Conservation (phyloP, 768 basidiomycete species). For the Lepiota subincarnata region DNA sequence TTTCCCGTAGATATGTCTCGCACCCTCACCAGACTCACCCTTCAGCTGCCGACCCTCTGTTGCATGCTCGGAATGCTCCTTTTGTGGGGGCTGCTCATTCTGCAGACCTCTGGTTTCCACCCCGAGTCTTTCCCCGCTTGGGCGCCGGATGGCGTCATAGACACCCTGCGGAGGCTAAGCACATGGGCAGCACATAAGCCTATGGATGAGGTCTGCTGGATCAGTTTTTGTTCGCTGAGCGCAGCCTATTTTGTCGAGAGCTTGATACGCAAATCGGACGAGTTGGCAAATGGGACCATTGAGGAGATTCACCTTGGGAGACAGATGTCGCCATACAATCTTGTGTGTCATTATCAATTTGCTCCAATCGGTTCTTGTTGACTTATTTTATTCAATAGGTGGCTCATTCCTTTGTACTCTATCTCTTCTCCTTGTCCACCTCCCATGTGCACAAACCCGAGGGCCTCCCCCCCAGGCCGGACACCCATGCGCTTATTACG, state of each 20-base stretch:
- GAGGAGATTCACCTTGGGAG: slow-evolving; percentile 31
- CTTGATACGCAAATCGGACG: slow-evolving; percentile 61
- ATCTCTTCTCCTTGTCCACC: slow-evolving; percentile 66
- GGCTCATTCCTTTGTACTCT: slow-evolving; percentile 72
- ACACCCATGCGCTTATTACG: slow-evolving; percentile 69
- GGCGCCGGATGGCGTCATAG: slow-evolving; percentile 15
- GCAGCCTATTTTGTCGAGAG: slow-evolving; percentile 61
- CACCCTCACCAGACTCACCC: slow-evolving; percentile 50
- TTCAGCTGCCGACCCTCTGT: slow-evolving; percentile 65
- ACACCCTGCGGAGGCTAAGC: slow-evolving; percentile 31
- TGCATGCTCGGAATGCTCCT: slow-evolving; percentile 52
- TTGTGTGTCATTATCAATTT: slow-evolving; percentile 40
- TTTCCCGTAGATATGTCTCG: slow-evolving; percentile 64
- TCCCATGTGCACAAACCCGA: slow-evolving; percentile 45
- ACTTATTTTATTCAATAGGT: slow-evolving; percentile 38
- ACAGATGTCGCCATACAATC: slow-evolving; percentile 46
- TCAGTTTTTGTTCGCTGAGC: slow-evolving; percentile 66
- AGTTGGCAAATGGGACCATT: slow-evolving; percentile 37
- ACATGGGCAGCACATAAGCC: slow-evolving; percentile 45
- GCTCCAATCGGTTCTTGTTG: slow-evolving; percentile 1
- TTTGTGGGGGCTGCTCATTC: slow-evolving; percentile 53
- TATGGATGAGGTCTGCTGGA: slow-evolving; percentile 69
- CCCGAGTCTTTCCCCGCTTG: slow-evolving; percentile 26
- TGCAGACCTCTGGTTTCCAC: slow-evolving; percentile 49
- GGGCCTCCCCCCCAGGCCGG: slow-evolving; percentile 57